These are phyloP conservation scores for Cenchrus fungigraminus DNA, from an alignment of 176 grass and related monocot species.

Conservation along the genomic window DNA sequence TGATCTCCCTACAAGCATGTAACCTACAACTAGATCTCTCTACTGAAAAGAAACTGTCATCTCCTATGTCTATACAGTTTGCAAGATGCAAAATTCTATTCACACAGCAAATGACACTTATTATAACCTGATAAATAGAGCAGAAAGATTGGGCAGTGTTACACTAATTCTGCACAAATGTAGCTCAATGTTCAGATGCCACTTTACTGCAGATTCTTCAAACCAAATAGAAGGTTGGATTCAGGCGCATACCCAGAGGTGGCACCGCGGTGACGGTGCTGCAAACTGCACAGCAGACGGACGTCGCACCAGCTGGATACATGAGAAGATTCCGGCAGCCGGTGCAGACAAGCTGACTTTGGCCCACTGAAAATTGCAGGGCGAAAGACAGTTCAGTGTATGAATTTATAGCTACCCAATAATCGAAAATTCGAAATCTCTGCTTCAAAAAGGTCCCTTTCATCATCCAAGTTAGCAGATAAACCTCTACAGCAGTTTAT, in stretches of 20 bases:
- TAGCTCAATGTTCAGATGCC: constrained; percentile 23
- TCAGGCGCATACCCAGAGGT: constrained; percentile 65
- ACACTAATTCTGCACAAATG: neutral
- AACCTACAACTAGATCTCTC: neutral
- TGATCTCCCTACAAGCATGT: neutral
- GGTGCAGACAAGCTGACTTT: constrained; percentile 93
- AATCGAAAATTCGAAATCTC: neutral
- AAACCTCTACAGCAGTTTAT: neutral
- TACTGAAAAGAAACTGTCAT: neutral
- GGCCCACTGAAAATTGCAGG: constrained; percentile 59
- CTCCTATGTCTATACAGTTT: constrained; percentile 22
- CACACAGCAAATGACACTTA: constrained; percentile 1
- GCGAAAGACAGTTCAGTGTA: neutral
- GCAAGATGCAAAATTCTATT: constrained; percentile 3
- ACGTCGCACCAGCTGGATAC: constrained; percentile 89
- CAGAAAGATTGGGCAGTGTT: neutral
- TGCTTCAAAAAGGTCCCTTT: neutral
- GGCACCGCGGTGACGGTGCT: constrained; percentile 87
- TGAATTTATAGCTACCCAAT: constrained; percentile 1
- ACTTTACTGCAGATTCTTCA: constrained; percentile 24
- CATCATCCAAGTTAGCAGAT: constrained; percentile 25
- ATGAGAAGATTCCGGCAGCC: constrained; percentile 93
- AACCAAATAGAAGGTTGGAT: constrained; percentile 16
- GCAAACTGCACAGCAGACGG: constrained; percentile 93
- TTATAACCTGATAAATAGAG: neutral